Percentiles rank a stretch among this genome's conserved stretches.
Conservation (phyloP, 768 basidiomycete species). For the Termitomyces sp. region DNA sequence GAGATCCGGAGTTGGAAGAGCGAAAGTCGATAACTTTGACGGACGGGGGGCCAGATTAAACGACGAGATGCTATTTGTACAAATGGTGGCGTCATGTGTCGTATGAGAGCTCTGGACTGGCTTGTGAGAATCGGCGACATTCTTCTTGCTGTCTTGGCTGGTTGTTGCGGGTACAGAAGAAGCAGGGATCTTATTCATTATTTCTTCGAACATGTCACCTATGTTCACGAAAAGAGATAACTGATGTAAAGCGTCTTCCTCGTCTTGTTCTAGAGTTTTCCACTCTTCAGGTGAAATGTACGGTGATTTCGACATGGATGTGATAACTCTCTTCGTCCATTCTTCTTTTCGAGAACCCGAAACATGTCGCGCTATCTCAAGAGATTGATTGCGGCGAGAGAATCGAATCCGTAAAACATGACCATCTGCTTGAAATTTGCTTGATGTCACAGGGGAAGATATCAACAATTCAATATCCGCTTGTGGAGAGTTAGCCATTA, state of each 20-base stretch:
- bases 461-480: slow-evolving; percentile 43
- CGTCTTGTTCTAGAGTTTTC: slow-evolving; percentile 18
- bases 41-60: slow-evolving; percentile 10
- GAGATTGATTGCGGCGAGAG: slow-evolving; percentile 22
- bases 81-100: neutral
- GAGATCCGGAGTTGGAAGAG: neutral
- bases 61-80: slow-evolving; percentile 8
- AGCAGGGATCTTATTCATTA: neutral
- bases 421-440: slow-evolving; percentile 5
- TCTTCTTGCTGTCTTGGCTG: neutral
- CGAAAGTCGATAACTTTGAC: slow-evolving; percentile 4
- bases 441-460: slow-evolving; percentile 6
- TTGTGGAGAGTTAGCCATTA: slow-evolving; percentile 46
- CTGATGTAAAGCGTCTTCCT: slow-evolving; percentile 20
- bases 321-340: slow-evolving; percentile 32
- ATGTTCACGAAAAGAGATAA: slow-evolving; percentile 20
- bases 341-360: slow-evolving; percentile 26
- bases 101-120: neutral
- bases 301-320: slow-evolving; percentile 15
- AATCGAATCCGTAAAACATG: slow-evolving; percentile 32
- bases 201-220: slow-evolving; percentile 17
- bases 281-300: slow-evolving; percentile 18
- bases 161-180: neutral
- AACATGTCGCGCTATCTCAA: slow-evolving; percentile 30
- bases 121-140: neutral